phyloP scores from a whole-genome alignment of 805 yeast genomes.

The Hanseniaspora vineae region DNA sequence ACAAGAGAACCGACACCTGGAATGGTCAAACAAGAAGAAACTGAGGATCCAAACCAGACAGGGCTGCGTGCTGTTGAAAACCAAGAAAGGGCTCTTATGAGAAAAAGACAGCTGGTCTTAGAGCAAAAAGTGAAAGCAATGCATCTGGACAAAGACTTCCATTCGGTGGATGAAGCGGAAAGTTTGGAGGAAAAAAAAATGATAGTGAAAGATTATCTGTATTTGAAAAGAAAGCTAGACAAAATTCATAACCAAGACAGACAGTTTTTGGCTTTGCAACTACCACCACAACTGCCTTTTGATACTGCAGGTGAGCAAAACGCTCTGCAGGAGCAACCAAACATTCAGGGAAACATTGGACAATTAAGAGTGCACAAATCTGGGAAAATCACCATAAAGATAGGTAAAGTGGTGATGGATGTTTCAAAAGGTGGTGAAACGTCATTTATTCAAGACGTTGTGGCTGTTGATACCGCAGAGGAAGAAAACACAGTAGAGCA shows the following conservation, averaged over 20 bases:
- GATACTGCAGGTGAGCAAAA: background rate
- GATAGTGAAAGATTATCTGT: slow-evolving; percentile 27
- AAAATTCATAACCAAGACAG: slow-evolving; percentile 2
- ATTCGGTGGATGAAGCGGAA: slow-evolving; percentile 22
- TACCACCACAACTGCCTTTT: slow-evolving; percentile 26
- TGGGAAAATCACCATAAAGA: slow-evolving; percentile 62
- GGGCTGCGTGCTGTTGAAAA: slow-evolving; percentile 11
- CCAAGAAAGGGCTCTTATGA: slow-evolving; percentile 10
- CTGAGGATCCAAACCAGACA: background rate
- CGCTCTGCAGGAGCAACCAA: slow-evolving; percentile 5
- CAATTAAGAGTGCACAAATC: slow-evolving; percentile 66
- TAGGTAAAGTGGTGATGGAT: slow-evolving; percentile 60
- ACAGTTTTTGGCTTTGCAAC: slow-evolving; percentile 17
- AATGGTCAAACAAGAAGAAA: slow-evolving; percentile 4
- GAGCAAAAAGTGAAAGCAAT: slow-evolving; percentile 20
- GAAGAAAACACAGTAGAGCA: slow-evolving; percentile 31
- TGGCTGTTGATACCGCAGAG: slow-evolving; percentile 35
- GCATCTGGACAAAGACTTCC: slow-evolving; percentile 16
- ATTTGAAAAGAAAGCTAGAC: slow-evolving; percentile 20
- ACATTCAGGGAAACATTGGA: slow-evolving; percentile 51
- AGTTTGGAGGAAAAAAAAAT: slow-evolving; percentile 25
- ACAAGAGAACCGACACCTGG: slow-evolving; percentile 21
- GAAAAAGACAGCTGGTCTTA: slow-evolving; percentile 15
- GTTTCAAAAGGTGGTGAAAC: slow-evolving; percentile 60
- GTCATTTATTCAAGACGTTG: slow-evolving; percentile 61